These are phyloP conservation scores for Leptographium lundbergii DNA, from an alignment of 2,329 filamentous ascomycete genomes.

Conservation along the genomic window DNA sequence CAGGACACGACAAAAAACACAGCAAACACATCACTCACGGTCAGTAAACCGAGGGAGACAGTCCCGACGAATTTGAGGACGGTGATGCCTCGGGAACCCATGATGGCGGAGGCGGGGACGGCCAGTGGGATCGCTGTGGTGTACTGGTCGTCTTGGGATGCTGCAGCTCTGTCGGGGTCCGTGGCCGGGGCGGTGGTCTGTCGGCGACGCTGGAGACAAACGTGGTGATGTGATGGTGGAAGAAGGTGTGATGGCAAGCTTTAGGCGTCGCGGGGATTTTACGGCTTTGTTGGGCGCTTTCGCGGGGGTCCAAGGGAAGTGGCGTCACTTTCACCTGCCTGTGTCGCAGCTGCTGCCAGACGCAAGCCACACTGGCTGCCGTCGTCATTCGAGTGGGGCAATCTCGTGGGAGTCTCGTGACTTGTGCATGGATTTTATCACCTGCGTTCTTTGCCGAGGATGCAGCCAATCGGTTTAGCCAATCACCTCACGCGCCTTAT, in stretches of 20 bases:
- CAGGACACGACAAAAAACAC: background rate
- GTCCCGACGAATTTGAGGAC: slow-evolving; percentile 88
- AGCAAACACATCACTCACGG: slow-evolving; percentile 36
- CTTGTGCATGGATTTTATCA: too few species aligned
- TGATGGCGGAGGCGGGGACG: slow-evolving; percentile 19
- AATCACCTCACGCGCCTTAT: too few species aligned
- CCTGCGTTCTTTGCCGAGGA: too few species aligned
- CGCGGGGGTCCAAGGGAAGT: background rate
- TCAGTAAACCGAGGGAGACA: slow-evolving; percentile 75
- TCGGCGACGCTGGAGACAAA: too few species aligned
- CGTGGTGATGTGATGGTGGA: background rate
- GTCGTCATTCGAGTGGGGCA: background rate
- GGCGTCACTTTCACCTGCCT: background rate
- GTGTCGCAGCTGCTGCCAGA: background rate
- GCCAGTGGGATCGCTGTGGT: background rate
- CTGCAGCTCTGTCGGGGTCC: background rate
- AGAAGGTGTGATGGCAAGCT: background rate
- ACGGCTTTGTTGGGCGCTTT: background rate
- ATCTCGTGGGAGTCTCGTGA: too few species aligned
- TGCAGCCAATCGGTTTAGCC: background rate
- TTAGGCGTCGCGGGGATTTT: slow-evolving; percentile 1
- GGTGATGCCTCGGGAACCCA: slow-evolving; percentile 59
- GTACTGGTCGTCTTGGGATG: background rate
- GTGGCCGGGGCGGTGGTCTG: background rate
- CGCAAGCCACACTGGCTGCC: background rate